Evolutionary conservation across 1,284 basidiomycete species (phyloP).

Genomic region (Pyrrhoderma lamaoense): DNA sequence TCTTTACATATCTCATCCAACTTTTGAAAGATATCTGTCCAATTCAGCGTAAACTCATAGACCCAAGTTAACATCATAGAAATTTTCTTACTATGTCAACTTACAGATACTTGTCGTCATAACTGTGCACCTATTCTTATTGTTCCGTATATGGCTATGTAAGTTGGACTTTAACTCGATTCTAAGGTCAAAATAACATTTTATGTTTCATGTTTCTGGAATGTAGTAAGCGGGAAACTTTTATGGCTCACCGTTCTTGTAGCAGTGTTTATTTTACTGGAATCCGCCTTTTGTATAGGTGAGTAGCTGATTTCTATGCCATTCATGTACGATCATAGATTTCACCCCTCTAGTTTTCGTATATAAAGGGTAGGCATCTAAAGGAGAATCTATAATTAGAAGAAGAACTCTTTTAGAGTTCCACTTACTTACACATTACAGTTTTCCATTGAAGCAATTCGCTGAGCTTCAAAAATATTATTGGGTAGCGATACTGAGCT

Average conservation of each 20-base stretch:
- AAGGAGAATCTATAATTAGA: background rate
- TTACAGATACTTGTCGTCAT: conserved; percentile 10
- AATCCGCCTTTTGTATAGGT: conserved; percentile 4
- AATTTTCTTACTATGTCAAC: too few relatives aligned
- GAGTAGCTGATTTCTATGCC: background rate
- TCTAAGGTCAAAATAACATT: background rate
- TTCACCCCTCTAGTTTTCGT: conserved; percentile 8
- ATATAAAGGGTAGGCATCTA: conserved; percentile 1
- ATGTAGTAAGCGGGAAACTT: conserved; percentile 14
- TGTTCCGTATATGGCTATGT: conserved; percentile 14
- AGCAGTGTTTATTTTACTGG: conserved; percentile 1
- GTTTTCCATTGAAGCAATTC: background rate
- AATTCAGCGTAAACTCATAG: too few relatives aligned
- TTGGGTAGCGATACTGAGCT: conserved; percentile 5
- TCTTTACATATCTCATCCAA: too few relatives aligned
- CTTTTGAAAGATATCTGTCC: too few relatives aligned
- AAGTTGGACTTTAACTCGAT: conserved; percentile 2
- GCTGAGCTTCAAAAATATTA: background rate
- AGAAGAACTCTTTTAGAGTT: background rate
- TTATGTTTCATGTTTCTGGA: too few relatives aligned
- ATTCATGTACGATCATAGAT: background rate
- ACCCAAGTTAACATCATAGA: too few relatives aligned
- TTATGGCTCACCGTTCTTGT: background rate
- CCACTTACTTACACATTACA: background rate
- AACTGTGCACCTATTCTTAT: conserved; percentile 13